These are phyloP conservation scores for Pterulicium gracile DNA, from an alignment of 1,284 basidiomycete species.

Conservation along the genomic window DNA sequence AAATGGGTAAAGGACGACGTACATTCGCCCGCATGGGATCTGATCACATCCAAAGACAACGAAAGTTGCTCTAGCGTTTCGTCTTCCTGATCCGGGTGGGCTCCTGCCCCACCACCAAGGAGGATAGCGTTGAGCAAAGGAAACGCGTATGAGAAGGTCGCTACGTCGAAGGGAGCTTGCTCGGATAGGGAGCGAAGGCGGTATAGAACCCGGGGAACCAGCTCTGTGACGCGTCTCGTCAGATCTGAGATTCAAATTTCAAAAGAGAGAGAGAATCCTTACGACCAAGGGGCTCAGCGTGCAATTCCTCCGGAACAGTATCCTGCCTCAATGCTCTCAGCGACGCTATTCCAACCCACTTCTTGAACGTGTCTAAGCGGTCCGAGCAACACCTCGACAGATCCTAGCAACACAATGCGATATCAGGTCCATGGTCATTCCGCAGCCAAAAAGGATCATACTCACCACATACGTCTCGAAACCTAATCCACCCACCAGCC, in stretches of 20 bases:
- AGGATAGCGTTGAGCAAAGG: constrained; percentile 74
- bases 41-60: constrained; percentile 77
- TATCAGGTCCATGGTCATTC: background rate
- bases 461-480: constrained; percentile 75
- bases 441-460: constrained; percentile 8
- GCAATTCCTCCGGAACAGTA: constrained; percentile 64
- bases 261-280: constrained; percentile 15
- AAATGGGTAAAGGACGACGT: constrained; percentile 18
- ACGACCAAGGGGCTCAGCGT: constrained; percentile 65
- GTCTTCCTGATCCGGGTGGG: constrained; percentile 59
- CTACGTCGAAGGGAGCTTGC: constrained; percentile 73
- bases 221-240: constrained; percentile 29
- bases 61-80: constrained; percentile 83
- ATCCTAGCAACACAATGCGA: constrained; percentile 26
- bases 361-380: constrained; percentile 55
- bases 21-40: constrained; percentile 84
- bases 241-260: constrained; percentile 4
- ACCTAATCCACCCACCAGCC: constrained; percentile 49
- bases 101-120: constrained; percentile 51
- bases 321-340: constrained; percentile 59
- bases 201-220: constrained; percentile 83
- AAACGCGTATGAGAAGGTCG: constrained; percentile 76
- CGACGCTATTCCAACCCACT: constrained; percentile 74
- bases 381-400: constrained; percentile 58
- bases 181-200: constrained; percentile 78